Evolutionary conservation across 1,284 basidiomycete genomes (phyloP).

Genomic region (Sporisorium graminicola): DNA sequence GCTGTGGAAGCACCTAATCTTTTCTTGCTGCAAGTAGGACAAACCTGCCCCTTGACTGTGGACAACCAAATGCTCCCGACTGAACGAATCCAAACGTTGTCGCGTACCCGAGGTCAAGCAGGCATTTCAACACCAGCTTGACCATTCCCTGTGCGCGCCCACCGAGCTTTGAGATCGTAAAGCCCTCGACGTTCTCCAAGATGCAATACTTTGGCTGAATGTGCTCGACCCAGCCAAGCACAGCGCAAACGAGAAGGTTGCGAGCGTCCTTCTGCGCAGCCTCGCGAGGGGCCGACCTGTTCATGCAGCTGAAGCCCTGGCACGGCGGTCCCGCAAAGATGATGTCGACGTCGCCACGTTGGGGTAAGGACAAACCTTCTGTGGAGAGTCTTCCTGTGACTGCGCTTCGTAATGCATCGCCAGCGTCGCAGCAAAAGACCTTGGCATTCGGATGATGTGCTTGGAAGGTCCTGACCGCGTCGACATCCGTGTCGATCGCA

Average conservation of each 20-base stretch:
- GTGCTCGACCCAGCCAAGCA: constrained; percentile 42
- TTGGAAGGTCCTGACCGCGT: constrained; percentile 27
- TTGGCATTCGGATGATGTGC: constrained; percentile 22
- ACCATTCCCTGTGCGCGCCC: constrained; percentile 25
- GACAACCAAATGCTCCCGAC: constrained; percentile 29
- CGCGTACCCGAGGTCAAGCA: constrained; percentile 34
- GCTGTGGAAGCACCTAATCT: constrained; percentile 12
- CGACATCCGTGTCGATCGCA: constrained; percentile 27
- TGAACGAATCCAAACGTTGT: constrained; percentile 27
- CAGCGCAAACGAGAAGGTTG: constrained; percentile 32
- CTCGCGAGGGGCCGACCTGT: constrained; percentile 12
- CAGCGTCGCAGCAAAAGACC: constrained; percentile 21
- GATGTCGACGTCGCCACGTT: constrained; percentile 30
- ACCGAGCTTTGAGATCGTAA: constrained; percentile 22
- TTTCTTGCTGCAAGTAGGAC: constrained; percentile 23
- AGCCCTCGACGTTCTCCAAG: constrained; percentile 43
- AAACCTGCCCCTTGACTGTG: constrained; percentile 32
- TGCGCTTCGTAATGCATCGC: constrained; percentile 24
- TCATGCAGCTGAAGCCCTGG: constrained; percentile 38
- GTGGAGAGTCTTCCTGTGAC: neutral
- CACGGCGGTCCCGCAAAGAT: constrained; percentile 42
- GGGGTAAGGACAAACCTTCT: constrained; percentile 8
- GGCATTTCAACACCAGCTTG: constrained; percentile 20
- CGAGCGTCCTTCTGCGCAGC: constrained; percentile 26
- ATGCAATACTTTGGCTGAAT: constrained; percentile 26